phyloP scores from a whole-genome alignment of 2,329 filamentous ascomycete genomes.

The Ophiostoma triangulosporum region DNA sequence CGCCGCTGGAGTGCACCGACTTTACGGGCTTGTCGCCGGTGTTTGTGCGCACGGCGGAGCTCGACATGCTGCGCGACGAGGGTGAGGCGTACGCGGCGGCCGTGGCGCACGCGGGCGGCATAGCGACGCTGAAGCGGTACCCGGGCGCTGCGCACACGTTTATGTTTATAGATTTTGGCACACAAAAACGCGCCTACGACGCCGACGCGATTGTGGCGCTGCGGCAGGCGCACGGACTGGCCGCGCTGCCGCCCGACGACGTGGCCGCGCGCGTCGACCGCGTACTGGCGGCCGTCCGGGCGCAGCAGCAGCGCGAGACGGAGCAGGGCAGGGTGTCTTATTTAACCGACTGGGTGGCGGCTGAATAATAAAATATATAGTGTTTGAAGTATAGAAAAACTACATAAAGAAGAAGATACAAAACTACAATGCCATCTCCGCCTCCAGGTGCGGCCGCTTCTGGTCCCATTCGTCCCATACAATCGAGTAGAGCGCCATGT shows the following conservation, averaged over 20 bases:
- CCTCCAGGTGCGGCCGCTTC: neutral
- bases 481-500: constrained; percentile 7
- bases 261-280: constrained; percentile 6
- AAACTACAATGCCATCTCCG: neutral
- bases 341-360: neutral
- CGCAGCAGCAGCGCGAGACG: constrained; percentile 1
- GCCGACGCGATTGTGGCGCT: constrained; percentile 9
- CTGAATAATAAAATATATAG: too few relatives aligned
- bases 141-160: constrained; percentile 10
- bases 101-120: constrained; percentile 6
- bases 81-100: constrained; percentile 11
- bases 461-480: constrained; percentile 12
- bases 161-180: constrained; percentile 3
- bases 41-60: constrained; percentile 10
- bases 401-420: neutral
- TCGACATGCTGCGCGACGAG: constrained; percentile 12
- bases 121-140: constrained; percentile 10
- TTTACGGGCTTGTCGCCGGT: constrained; percentile 24
- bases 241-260: neutral
- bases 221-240: constrained; percentile 9
- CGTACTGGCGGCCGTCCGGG: neutral
- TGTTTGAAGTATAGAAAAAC: too few relatives aligned
- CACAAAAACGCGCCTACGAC: constrained; percentile 8
- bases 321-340: neutral
- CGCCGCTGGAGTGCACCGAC: constrained; percentile 29